Evolutionary conservation across 768 basidiomycete genomes (phyloP).

Genomic region (Lepiota brunneoincarnata): DNA sequence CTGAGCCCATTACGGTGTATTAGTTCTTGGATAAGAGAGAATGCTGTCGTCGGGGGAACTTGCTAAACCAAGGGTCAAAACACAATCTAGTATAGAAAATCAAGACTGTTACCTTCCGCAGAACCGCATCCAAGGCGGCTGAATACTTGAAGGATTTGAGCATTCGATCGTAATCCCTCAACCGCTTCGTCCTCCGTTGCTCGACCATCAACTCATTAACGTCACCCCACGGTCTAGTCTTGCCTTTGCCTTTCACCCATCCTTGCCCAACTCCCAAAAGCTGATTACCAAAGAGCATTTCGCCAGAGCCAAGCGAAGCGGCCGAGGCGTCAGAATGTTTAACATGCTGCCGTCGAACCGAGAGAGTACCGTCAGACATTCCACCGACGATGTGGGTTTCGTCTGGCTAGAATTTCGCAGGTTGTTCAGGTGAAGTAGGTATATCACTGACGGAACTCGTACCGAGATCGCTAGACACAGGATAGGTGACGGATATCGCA

Average conservation of each 20-base stretch:
- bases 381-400: conserved; percentile 95
- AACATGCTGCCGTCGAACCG: conserved; percentile 84
- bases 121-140: conserved; percentile 88
- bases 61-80: conserved; percentile 43
- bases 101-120: conserved; percentile 64
- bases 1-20: conserved; percentile 88
- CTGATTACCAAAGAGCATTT: conserved; percentile 7
- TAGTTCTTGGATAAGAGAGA: conserved; percentile 90
- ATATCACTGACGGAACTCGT: conserved; percentile 25
- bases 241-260: conserved; percentile 46
- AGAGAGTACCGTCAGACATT: conserved; percentile 98
- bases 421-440: conserved; percentile 10
- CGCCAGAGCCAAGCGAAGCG: conserved; percentile 13
- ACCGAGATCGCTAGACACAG: conserved; percentile 91
- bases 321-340: conserved; percentile 62
- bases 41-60: conserved; percentile 80
- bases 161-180: conserved; percentile 86
- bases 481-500: conserved; percentile 95
- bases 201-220: conserved; percentile 78
- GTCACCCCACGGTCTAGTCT: conserved; percentile 54
- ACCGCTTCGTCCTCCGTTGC: conserved; percentile 60
- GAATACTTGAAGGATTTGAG: conserved; percentile 94
- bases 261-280: conserved; percentile 35
- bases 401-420: conserved; percentile 63
- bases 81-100: background rate